A percentile compares a stretch with the other conserved stretches of the same genome.
These are phyloP conservation scores for Dacryopinax spathularia DNA, from an alignment of 768 basidiomycete genomes.

Conservation along the genomic window DNA sequence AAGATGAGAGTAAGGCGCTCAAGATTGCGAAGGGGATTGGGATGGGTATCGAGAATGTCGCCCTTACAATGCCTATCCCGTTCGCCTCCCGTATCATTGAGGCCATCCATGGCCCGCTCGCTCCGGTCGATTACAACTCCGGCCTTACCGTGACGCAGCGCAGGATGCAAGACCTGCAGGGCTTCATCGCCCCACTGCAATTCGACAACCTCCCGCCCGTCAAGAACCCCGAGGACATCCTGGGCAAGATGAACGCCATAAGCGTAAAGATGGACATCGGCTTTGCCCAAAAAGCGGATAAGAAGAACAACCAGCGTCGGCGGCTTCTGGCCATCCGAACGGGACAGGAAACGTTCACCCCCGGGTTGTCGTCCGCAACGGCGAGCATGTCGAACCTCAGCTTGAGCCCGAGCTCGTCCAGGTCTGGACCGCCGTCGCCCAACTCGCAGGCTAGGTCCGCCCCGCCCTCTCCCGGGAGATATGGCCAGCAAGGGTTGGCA, in stretches of 20 bases:
- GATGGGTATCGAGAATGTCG: conserved; percentile 1
- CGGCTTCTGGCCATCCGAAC: too few species aligned
- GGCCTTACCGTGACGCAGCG: neutral
- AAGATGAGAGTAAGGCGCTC: neutral
- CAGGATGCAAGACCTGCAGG: neutral
- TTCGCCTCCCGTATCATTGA: neutral
- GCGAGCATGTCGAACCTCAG: too few species aligned
- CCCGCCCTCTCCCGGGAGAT: too few species aligned
- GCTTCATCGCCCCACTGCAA: neutral
- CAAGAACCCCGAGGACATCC: neutral
- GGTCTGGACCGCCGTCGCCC: too few species aligned
- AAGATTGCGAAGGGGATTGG: neutral
- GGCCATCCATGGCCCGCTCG: neutral
- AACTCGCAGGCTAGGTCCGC: too few species aligned
- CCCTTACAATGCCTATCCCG: conserved; percentile 2
- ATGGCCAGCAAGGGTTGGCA: too few species aligned
- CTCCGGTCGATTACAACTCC: neutral
- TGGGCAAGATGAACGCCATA: conserved; percentile 4
- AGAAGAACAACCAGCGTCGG: too few species aligned
- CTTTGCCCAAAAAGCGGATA: too few species aligned
- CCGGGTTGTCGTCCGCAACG: too few species aligned
- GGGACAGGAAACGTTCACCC: too few species aligned
- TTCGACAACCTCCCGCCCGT: conserved; percentile 4
- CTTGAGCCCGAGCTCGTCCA: too few species aligned
- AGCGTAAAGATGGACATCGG: conserved; percentile 4